Evolutionary conservation across 1,284 basidiomycete genomes (phyloP).

Genomic region (Lignosus rhinocerotis): DNA sequence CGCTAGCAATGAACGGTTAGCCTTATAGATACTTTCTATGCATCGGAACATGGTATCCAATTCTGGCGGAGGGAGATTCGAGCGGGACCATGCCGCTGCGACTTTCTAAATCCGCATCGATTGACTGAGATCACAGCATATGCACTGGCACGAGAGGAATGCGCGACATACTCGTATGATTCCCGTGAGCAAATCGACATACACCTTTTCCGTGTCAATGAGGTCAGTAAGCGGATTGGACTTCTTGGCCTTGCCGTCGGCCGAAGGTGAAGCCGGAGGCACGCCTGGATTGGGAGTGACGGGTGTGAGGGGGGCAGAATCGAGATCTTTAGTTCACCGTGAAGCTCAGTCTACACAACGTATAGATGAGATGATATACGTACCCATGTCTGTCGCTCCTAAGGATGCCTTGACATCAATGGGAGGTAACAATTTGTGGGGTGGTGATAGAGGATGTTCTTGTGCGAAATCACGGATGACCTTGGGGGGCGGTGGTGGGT

Average conservation of each 20-base stretch:
- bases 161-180: conserved; percentile 78
- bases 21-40: conserved; percentile 90
- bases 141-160: conserved; percentile 17
- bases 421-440: conserved; percentile 26
- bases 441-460: conserved; percentile 8
- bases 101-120: conserved; percentile 67
- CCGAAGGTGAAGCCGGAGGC: conserved; percentile 31
- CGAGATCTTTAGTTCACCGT: conserved; percentile 12
- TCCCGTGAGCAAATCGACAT: conserved; percentile 89
- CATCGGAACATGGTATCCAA: conserved; percentile 94
- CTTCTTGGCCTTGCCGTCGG: conserved; percentile 55
- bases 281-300: conserved; percentile 25
- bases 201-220: conserved; percentile 90
- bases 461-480: conserved; percentile 22
- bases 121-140: conserved; percentile 14
- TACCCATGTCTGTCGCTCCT: conserved; percentile 27
- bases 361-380: conserved; percentile 11
- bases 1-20: conserved; percentile 78
- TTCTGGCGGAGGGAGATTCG: conserved; percentile 90
- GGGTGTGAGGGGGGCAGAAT: conserved; percentile 25
- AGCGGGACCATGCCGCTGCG: conserved; percentile 94
- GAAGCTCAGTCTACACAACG: neutral
- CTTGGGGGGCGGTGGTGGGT: conserved; percentile 41
- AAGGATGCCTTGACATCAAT: conserved; percentile 35
- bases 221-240: conserved; percentile 89